Conservation (phyloP, 2,329 filamentous ascomycete species). For the Whalleya microplaca region DNA sequence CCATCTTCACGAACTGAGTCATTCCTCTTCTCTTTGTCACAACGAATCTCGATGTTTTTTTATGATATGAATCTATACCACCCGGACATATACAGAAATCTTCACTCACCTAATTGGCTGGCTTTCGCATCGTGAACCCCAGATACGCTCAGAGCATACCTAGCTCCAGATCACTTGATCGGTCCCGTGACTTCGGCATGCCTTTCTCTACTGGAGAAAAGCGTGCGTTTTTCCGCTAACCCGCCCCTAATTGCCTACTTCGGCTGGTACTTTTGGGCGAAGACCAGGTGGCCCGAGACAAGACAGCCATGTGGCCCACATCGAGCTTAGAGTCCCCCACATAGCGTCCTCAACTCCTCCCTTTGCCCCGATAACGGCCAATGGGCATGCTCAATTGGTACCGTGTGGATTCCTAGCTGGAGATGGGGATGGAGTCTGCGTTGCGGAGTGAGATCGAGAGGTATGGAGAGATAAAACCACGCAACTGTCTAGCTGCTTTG, state of each 20-base stretch:
- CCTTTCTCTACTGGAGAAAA: not conserved
- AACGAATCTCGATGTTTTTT: not conserved
- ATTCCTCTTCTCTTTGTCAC: slow-evolving; percentile 4
- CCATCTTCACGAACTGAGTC: slow-evolving; percentile 24
- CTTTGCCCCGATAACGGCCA: not conserved
- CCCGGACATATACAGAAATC: slow-evolving; percentile 12
- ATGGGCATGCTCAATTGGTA: not conserved
- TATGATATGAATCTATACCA: slow-evolving; percentile 2
- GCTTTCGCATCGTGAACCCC: slow-evolving; percentile 11
- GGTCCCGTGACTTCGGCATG: slow-evolving; percentile 18
- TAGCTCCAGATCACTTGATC: slow-evolving; percentile 8
- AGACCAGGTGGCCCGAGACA: not conserved
- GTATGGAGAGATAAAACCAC: not conserved
- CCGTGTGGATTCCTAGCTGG: not conserved
- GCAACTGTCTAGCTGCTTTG: not conserved
- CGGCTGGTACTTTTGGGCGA: not conserved
- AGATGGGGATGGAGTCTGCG: not conserved
- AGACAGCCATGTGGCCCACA: not conserved
- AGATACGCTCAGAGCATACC: slow-evolving; percentile 1
- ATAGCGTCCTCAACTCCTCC: not conserved
- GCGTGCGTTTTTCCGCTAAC: slow-evolving; percentile 24
- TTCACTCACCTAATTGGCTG: slow-evolving; percentile 15
- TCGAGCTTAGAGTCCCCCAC: not conserved
- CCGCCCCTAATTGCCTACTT: not conserved
- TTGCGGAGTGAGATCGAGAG: not conserved